Evolutionary conservation across 345 rosid genomes (phyloP).

Genomic region (Hibiscus syriacus): DNA sequence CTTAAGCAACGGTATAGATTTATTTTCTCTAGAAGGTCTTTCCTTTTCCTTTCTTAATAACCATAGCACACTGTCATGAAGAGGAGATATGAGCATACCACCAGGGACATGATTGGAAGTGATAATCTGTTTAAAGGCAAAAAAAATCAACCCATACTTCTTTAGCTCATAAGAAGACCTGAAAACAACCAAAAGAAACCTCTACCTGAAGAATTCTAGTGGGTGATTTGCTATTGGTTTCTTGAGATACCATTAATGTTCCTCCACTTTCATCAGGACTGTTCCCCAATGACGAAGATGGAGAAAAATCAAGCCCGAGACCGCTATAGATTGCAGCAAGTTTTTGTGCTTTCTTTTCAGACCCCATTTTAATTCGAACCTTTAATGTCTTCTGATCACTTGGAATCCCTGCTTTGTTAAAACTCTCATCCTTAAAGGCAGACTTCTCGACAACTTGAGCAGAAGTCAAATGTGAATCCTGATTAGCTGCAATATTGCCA

Average conservation of each 20-base stretch:
- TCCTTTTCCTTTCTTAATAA: constrained; percentile 32
- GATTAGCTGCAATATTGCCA: constrained; percentile 27
- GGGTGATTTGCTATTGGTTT: constrained; percentile 36
- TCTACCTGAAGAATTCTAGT: constrained; percentile 62
- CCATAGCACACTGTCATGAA: constrained; percentile 46
- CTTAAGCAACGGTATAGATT: no score
- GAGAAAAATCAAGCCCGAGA: constrained; percentile 56
- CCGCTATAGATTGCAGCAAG: constrained; percentile 43
- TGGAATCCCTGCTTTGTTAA: constrained; percentile 20
- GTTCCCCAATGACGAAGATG: constrained; percentile 42
- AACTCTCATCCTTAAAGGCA: constrained; percentile 26
- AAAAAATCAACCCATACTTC: constrained; percentile 11
- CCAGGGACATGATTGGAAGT: constrained; percentile 44
- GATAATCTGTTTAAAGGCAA: constrained; percentile 54
- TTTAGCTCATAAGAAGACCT: constrained; percentile 13
- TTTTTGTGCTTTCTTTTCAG: constrained; percentile 31
- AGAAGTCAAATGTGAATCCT: constrained; percentile 21
- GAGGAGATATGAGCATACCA: constrained; percentile 54
- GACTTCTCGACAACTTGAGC: constrained; percentile 22
- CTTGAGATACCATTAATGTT: constrained; percentile 20
- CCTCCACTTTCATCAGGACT: constrained; percentile 39
- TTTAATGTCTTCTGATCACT: constrained; percentile 36
- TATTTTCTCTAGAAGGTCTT: no score
- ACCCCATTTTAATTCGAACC: constrained; percentile 54
- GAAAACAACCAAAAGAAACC: constrained; percentile 15